Conservation (phyloP, 176 grass and related monocot species). For the Metroxylon sagu region DNA sequence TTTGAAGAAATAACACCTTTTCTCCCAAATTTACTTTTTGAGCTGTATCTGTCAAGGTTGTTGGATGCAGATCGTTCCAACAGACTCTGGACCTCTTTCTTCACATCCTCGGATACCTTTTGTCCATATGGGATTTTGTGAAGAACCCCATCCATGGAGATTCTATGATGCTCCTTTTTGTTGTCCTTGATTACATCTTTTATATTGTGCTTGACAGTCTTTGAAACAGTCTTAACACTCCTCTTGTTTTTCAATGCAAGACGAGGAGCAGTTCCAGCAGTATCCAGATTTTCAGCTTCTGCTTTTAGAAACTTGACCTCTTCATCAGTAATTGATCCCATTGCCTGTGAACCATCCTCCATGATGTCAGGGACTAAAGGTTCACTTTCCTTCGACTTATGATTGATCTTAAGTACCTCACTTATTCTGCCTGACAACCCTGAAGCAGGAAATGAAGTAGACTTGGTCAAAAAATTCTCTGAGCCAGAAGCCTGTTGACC, state of each 20-base stretch:
- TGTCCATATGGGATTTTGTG: slow-evolving; percentile 56
- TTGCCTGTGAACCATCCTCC: neutral
- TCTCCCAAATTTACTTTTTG: slow-evolving; percentile 24
- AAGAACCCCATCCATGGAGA: slow-evolving; percentile 57
- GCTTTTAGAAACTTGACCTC: neutral
- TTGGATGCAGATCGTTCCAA: slow-evolving; percentile 1
- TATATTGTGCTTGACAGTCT: slow-evolving; percentile 42
- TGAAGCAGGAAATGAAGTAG: slow-evolving; percentile 32
- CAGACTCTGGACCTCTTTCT: neutral
- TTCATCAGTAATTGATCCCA: neutral
- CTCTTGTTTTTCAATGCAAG: slow-evolving; percentile 30
- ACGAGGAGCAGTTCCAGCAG: slow-evolving; percentile 29
- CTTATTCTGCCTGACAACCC: slow-evolving; percentile 14
- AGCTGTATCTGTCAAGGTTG: slow-evolving; percentile 5
- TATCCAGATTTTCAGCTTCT: slow-evolving; percentile 23
- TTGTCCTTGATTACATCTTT: slow-evolving; percentile 55
- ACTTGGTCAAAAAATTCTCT: slow-evolving; percentile 12
- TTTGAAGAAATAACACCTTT: slow-evolving; percentile 12
- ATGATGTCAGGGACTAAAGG: slow-evolving; percentile 10
- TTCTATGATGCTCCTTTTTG: slow-evolving; percentile 38
- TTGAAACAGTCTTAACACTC: slow-evolving; percentile 27
- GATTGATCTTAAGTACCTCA: neutral
- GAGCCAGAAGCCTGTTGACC: slow-evolving; percentile 30
- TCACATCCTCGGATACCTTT: slow-evolving; percentile 22
- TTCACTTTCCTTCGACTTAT: slow-evolving; percentile 25